Conservation (phyloP, 1,284 basidiomycete genomes). For the Ustilago vetiveriae region DNA sequence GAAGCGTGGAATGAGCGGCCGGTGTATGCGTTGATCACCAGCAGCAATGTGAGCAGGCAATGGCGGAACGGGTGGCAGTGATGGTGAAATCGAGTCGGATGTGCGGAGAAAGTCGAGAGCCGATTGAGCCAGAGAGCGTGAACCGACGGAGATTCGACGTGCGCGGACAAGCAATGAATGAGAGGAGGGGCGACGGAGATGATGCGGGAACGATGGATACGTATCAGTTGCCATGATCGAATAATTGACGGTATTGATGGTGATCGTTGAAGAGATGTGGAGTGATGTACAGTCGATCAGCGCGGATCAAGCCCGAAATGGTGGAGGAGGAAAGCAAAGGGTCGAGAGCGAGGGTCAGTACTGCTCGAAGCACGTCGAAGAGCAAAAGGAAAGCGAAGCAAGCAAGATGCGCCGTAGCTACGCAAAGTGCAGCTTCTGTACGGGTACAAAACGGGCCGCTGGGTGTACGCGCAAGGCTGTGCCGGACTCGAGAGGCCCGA, state of each 20-base stretch:
- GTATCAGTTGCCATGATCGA: constrained; percentile 6
- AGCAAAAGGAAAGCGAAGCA: background rate
- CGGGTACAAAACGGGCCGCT: no score
- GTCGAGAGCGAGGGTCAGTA: background rate
- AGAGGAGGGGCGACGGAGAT: constrained; percentile 14
- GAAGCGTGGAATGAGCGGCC: no score
- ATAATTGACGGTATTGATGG: background rate
- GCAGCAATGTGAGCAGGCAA: constrained; percentile 3
- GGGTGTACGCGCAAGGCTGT: constrained; percentile 1
- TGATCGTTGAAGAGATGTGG: background rate
- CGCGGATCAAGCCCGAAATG: background rate
- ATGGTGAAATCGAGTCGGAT: background rate
- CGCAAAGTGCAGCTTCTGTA: no score
- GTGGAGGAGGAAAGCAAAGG: background rate
- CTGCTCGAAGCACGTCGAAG: no score
- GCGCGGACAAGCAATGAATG: constrained; percentile 16
- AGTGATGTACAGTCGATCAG: background rate
- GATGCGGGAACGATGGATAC: background rate
- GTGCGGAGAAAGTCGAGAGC: constrained; percentile 2
- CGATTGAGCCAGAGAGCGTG: constrained; percentile 8
- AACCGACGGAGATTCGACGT: constrained; percentile 25
- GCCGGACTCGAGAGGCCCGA: background rate
- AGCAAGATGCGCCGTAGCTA: background rate
- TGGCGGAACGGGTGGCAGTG: constrained; percentile 15
- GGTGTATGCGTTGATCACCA: background rate